These are phyloP conservation scores for Aegle marmelos DNA, from an alignment of 345 rosid genomes.

Conservation along the genomic window DNA sequence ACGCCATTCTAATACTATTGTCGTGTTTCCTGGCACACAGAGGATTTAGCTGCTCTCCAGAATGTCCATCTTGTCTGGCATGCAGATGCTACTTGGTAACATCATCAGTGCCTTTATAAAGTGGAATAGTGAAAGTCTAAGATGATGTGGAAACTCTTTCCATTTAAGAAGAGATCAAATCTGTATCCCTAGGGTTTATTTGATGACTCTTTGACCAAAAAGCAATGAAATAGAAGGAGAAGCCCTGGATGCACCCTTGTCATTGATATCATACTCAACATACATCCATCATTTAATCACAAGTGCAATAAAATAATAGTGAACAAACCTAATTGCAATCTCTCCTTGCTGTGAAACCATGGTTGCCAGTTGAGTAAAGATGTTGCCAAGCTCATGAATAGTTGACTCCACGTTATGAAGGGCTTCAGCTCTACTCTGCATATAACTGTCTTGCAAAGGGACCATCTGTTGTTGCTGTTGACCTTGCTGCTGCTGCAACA, in stretches of 20 bases:
- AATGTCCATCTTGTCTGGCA: neutral
- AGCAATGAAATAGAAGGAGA: neutral
- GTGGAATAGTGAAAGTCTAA: neutral
- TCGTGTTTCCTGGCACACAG: neutral
- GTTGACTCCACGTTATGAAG: conserved; percentile 82
- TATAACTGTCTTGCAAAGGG: conserved; percentile 73
- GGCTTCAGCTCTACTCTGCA: conserved; percentile 87
- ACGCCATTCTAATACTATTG: neutral
- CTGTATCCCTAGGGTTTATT: neutral
- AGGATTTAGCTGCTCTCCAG: neutral
- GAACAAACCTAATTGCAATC: conserved; percentile 71
- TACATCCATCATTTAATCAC: neutral
- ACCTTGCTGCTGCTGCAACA: conserved; percentile 43
- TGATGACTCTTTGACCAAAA: neutral
- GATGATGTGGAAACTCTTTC: neutral
- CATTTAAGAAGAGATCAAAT: neutral
- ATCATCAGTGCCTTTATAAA: neutral
- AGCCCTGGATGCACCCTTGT: neutral
- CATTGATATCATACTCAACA: neutral
- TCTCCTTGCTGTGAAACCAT: conserved; percentile 93
- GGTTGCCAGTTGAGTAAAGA: conserved; percentile 77
- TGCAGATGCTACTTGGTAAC: neutral
- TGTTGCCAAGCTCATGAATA: conserved; percentile 69
- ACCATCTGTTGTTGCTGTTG: conserved; percentile 68
- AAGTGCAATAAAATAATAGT: neutral